A percentile compares a stretch with the other conserved stretches of the same genome.
Conservation (phyloP, 164 flowering plant species). For the Nelumbo lutea region DNA sequence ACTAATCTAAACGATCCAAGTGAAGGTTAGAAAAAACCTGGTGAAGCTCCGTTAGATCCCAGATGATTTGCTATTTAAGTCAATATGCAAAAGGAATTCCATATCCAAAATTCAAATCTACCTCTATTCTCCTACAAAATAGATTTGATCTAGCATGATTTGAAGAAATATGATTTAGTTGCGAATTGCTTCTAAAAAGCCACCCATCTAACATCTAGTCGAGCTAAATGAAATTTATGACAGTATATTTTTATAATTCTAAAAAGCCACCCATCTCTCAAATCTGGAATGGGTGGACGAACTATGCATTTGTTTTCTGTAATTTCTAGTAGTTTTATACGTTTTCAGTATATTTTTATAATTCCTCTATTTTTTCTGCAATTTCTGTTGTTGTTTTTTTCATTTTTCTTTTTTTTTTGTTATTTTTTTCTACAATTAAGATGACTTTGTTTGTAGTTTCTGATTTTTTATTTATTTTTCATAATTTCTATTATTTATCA, state of each 20-base stretch:
- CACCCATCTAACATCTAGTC: conserved; percentile 48
- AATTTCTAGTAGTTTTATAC: too few relatives aligned
- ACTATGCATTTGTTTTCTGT: too few relatives aligned
- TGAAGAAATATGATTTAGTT: conserved; percentile 56
- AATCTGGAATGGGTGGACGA: conserved; percentile 16
- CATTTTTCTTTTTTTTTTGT: too few relatives aligned
- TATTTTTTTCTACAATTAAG: too few relatives aligned
- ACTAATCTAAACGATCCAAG: conserved; percentile 39
- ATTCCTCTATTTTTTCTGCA: too few relatives aligned
- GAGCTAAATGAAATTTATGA: conserved; percentile 20
- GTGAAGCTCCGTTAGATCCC: conserved; percentile 75
- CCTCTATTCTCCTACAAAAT: conserved; percentile 72
- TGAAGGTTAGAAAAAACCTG: conserved; percentile 24
- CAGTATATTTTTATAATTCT: conserved; percentile 6
- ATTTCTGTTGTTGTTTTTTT: too few relatives aligned
- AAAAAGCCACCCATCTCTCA: conserved; percentile 51
- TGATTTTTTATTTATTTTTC: too few relatives aligned
- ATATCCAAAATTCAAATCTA: conserved; percentile 58
- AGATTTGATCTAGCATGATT: conserved; percentile 70
- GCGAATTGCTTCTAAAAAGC: conserved; percentile 76
- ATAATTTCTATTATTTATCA: too few relatives aligned
- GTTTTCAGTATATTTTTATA: too few relatives aligned
- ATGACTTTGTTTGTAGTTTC: too few relatives aligned
- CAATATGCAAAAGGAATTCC: conserved; percentile 61
- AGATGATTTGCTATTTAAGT: conserved; percentile 64